Evolutionary conservation across 2,329 filamentous ascomycete genomes (phyloP), one percentile per base, ranked within the genome.

Genomic region (Macrophomina phaseolina): DNA sequence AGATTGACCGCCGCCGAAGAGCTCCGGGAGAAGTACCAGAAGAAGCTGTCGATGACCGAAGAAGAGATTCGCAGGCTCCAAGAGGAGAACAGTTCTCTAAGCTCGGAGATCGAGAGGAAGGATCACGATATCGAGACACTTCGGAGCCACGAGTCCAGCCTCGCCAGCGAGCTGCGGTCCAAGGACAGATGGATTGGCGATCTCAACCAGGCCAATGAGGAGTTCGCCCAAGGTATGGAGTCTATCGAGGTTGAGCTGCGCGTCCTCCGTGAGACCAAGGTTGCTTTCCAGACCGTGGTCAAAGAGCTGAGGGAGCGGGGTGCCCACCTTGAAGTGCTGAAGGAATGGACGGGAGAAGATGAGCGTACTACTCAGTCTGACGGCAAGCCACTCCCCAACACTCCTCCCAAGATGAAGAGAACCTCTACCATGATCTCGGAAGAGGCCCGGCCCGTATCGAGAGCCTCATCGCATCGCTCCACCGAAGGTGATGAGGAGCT

Each of bases 1-100:
- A 77, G 75, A 53, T 64, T 79, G 9, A 68, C 70, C 11, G 72
- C 72, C 23, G 71, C 73, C 1, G 68, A 71, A n/a, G 69, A 61
- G 14, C 71, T 73, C 2, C 75, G 74, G 63, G 58, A 71, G 18
- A 75, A 75, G 51, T 78, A 77, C 68, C 75, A 76, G 67, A 72
- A 69, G 49, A 71, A 71, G 9, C 71, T 78, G 3, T 71, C 73
- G 12, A 72, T 68, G 23, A 71, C 71, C 42, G 75, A 72, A 23
- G 73, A 78, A 61, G 55, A 67, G 32, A 61, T 67, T 18, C 55
- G 49, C 42, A 40, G 58, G 11, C 48, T 67, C 34, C 60, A 67
- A 18, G 51, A 64, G 32, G 32, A 58, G 32, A 66, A 66, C n/a
- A 45, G 16, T 5, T 40, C 32, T 8, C 67, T 79, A 9, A 73